Conservation (phyloP, 2,329 filamentous ascomycete species). For the Xylaria sp. region DNA sequence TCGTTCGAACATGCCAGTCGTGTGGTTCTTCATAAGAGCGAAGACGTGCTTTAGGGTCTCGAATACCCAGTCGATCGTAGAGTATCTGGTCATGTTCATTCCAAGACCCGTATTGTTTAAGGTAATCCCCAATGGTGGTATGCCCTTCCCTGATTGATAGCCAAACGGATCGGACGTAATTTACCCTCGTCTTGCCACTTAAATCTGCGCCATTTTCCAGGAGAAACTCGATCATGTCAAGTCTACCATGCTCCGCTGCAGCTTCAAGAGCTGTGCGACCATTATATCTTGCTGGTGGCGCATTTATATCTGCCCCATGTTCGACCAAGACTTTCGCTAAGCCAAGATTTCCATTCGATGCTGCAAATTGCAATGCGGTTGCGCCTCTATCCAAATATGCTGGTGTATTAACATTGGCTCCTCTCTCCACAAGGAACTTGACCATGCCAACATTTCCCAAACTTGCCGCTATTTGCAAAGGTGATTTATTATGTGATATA, state of each 20-base stretch:
- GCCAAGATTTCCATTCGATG: not conserved
- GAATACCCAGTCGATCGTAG: too few species aligned
- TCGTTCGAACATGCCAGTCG: too few species aligned
- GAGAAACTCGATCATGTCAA: conserved; percentile 10
- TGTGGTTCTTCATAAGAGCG: too few species aligned
- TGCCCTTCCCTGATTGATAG: too few species aligned
- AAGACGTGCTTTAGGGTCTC: too few species aligned
- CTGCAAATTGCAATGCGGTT: conserved; percentile 2
- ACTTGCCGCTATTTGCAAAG: not conserved
- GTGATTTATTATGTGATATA: not conserved
- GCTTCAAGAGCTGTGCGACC: conserved; percentile 30
- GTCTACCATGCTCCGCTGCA: conserved; percentile 23
- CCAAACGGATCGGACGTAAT: too few species aligned
- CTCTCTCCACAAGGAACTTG: not conserved
- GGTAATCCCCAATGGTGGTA: too few species aligned
- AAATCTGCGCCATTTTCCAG: too few species aligned
- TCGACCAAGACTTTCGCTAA: conserved; percentile 12
- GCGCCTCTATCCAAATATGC: rapidly evolving
- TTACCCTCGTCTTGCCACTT: too few species aligned
- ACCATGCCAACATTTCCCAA: not conserved
- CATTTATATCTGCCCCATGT: conserved; percentile 25
- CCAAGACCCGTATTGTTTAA: too few species aligned
- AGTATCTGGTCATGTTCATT: too few species aligned
- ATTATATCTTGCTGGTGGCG: not conserved
- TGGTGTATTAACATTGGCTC: not conserved